These are phyloP conservation scores for Pueraria montana DNA, from an alignment of 306 rosid species.

Conservation along the genomic window DNA sequence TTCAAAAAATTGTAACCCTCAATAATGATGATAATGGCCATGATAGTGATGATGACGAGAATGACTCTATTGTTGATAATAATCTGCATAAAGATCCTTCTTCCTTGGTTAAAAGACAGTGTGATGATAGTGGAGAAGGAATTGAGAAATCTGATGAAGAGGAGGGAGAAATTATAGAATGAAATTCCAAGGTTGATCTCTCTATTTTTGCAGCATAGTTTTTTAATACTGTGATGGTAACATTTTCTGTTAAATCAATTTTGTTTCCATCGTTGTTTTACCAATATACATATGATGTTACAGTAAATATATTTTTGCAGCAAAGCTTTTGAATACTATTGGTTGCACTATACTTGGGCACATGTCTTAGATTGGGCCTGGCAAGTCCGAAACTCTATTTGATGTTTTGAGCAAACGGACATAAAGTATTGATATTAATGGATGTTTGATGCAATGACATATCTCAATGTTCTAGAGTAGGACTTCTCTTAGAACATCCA, in stretches of 20 bases:
- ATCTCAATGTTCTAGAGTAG: too few species aligned
- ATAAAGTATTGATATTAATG: neutral
- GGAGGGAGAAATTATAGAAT: slow-evolving; percentile 82
- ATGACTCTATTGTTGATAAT: slow-evolving; percentile 7
- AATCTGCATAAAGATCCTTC: slow-evolving; percentile 10
- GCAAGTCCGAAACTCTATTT: neutral
- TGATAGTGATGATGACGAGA: slow-evolving; percentile 26
- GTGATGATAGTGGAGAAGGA: slow-evolving; percentile 43
- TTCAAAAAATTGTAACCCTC: slow-evolving; percentile 21
- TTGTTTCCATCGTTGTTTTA: neutral
- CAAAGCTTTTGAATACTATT: neutral
- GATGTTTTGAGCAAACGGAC: neutral
- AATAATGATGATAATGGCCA: slow-evolving; percentile 1
- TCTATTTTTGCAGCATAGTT: slow-evolving; percentile 29
- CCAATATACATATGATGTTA: neutral
- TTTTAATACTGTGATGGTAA: slow-evolving; percentile 23
- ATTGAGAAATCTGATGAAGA: slow-evolving; percentile 61
- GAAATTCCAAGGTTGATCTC: slow-evolving; percentile 19
- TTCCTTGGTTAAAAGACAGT: slow-evolving; percentile 18
- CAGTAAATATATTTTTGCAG: neutral
- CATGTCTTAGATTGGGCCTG: neutral
- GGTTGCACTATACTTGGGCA: neutral
- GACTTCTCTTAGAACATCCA: neutral
- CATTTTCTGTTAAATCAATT: slow-evolving; percentile 10
- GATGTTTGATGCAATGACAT: neutral